phyloP scores from a whole-genome alignment of 2,329 filamentous ascomycete species.

The Aspergillus aculeatinus region DNA sequence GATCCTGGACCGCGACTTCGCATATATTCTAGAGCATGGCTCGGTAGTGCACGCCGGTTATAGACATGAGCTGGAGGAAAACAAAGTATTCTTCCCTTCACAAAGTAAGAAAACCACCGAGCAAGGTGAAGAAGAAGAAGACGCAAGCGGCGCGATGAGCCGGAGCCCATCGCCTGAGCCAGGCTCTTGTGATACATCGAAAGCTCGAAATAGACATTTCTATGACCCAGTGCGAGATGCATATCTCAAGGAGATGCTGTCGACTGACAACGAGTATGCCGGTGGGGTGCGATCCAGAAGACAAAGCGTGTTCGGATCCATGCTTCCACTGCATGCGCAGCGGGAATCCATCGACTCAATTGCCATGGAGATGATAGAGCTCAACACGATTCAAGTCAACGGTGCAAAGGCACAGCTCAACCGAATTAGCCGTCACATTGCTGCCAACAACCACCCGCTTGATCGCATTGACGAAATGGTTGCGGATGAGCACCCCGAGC shows the following conservation, averaged over 20 bases:
- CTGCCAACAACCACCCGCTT: not conserved
- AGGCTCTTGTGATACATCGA: too few species aligned
- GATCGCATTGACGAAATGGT: not conserved
- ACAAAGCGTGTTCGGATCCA: not conserved
- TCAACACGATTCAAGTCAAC: not conserved
- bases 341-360: not conserved
- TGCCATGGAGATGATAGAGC: conserved; percentile 5
- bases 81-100: conserved; percentile 21
- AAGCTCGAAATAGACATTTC: not conserved
- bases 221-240: not conserved
- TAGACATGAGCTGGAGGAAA: conserved; percentile 53
- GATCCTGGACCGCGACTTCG: conserved; percentile 69
- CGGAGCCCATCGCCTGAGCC: not conserved
- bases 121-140: not conserved
- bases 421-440: not conserved
- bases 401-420: not conserved
- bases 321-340: not conserved
- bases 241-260: not conserved
- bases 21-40: conserved; percentile 76
- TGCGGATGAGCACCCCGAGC: not conserved
- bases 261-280: not conserved
- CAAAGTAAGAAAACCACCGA: not conserved
- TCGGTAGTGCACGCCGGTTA: conserved; percentile 68
- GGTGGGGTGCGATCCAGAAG: not conserved
- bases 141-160: not conserved